Base-by-base conservation (phyloP, 352 stramenopile species). In the Phytophthora litchii region DNA sequence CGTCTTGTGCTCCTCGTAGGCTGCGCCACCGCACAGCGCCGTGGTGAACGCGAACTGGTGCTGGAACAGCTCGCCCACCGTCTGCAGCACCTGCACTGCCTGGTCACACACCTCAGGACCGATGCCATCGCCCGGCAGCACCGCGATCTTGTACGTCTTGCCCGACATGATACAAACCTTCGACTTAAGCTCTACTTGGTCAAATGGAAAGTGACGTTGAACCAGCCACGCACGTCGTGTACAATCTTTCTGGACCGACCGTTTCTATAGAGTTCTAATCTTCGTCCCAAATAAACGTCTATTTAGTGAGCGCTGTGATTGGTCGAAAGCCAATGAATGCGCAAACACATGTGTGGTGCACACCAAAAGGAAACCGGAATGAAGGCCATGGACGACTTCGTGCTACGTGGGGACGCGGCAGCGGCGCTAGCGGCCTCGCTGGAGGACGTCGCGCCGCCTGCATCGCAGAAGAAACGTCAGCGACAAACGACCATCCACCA, bases 111-210 rank as follows among this genome's bases (percentile, higher is more conserved):
- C 98, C 79, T 99, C 97, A 7, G 97, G 97, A n/a, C 97, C 97
- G 72, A 99, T 99, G 54, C 97, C 97, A 80, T 99, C 97, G 54
- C 97, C 97, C 0, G 97, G 87, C 19, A 99, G 86, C 51, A 99
- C 82, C 10, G 97, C 98, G 57, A 99, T 96, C 67, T 91, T 89
- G 72, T 88, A 74, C 16, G 69, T 79, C 54, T 73, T 75, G 36
- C 57, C 55, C 45, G 34, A 46, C 48, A 55, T 55, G 6, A 17
- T 41, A 41, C 0, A 37, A 79, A 78, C 17, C 8, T 37, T 41
- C 34, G n/a, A 27, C 11, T 5, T 64, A 44, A 23, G 54, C 37
- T 16, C 14, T 12, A 42, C 38, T 38, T 27, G 23, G 57, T 37
- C 10, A 67, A 59, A 56, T 61, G 25, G 29, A 38, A 40, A 64